These are phyloP conservation scores for Lipomyces yamanashiensis DNA, from an alignment of 805 yeast genomes.

Conservation along the genomic window DNA sequence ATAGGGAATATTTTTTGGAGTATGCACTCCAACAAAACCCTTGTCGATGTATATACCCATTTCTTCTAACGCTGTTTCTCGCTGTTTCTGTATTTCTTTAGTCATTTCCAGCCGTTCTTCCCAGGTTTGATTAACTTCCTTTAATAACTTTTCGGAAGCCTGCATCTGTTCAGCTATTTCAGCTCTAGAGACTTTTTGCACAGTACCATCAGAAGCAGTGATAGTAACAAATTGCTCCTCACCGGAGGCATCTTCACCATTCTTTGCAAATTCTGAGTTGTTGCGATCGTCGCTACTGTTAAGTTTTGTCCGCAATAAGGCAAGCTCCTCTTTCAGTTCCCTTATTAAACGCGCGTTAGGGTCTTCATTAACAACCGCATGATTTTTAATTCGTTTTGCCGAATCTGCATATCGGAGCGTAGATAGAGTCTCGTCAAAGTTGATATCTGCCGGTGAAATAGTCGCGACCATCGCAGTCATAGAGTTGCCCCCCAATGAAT, in stretches of 20 bases:
- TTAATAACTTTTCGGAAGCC: slow-evolving; percentile 39
- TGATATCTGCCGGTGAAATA: slow-evolving; percentile 68
- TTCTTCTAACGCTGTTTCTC: slow-evolving; percentile 41
- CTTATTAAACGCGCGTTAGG: slow-evolving; percentile 38
- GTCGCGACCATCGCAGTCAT: slow-evolving; percentile 88
- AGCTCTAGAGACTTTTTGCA: slow-evolving; percentile 24
- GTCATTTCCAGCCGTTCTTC: slow-evolving; percentile 39
- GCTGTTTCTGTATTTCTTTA: slow-evolving; percentile 38
- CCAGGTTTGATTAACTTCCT: slow-evolving; percentile 41
- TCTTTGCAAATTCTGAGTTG: not conserved
- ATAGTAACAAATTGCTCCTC: slow-evolving; percentile 14
- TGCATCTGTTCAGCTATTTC: slow-evolving; percentile 34
- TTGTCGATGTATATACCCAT: slow-evolving; percentile 40
- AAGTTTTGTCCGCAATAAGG: slow-evolving; percentile 29
- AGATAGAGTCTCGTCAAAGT: slow-evolving; percentile 72
- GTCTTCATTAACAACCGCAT: slow-evolving; percentile 59
- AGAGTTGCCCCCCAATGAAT: slow-evolving; percentile 82
- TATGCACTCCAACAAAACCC: slow-evolving; percentile 39
- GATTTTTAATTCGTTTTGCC: slow-evolving; percentile 69
- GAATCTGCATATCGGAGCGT: slow-evolving; percentile 79
- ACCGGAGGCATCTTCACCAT: not conserved
- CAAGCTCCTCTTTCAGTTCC: slow-evolving; percentile 40
- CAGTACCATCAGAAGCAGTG: slow-evolving; percentile 34
- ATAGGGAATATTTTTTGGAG: slow-evolving; percentile 41
- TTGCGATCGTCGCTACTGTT: slow-evolving; percentile 1